These are phyloP conservation scores for Taxillus chinensis DNA, from an alignment of 164 flowering plant species.

Conservation along the genomic window DNA sequence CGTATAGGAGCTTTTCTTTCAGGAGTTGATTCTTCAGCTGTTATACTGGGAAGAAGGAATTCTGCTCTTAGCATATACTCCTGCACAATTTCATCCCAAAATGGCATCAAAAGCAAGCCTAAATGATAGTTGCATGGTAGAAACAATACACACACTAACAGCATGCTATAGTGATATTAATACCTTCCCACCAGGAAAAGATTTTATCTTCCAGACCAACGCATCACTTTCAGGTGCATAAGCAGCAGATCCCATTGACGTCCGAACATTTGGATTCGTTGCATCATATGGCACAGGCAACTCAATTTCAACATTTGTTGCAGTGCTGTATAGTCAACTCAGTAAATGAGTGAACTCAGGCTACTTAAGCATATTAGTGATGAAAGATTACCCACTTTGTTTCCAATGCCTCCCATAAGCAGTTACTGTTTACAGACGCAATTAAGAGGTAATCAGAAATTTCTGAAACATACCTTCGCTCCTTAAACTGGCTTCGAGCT, in stretches of 20 bases:
- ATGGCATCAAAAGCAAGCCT: neutral
- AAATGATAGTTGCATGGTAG: slow-evolving; percentile 1
- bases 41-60: slow-evolving; percentile 84
- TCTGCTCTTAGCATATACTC: slow-evolving; percentile 96
- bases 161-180: neutral
- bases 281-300: slow-evolving; percentile 84
- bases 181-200: slow-evolving; percentile 98
- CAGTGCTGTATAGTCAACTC: slow-evolving; percentile 47
- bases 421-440: neutral
- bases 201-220: slow-evolving; percentile 83
- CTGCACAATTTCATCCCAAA: slow-evolving; percentile 20
- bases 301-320: slow-evolving; percentile 92
- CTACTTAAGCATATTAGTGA: neutral
- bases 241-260: slow-evolving; percentile 94
- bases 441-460: neutral
- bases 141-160: neutral
- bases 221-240: slow-evolving; percentile 96
- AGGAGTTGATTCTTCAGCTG: slow-evolving; percentile 74
- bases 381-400: too few species aligned
- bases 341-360: slow-evolving; percentile 9
- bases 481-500: slow-evolving; percentile 96
- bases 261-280: slow-evolving; percentile 84
- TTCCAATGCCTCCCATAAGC: too few species aligned
- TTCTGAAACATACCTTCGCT: slow-evolving; percentile 63
- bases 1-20: slow-evolving; percentile 96